Conservation (phyloP, 2,329 filamentous ascomycete species). For the Penicillium polonicum region DNA sequence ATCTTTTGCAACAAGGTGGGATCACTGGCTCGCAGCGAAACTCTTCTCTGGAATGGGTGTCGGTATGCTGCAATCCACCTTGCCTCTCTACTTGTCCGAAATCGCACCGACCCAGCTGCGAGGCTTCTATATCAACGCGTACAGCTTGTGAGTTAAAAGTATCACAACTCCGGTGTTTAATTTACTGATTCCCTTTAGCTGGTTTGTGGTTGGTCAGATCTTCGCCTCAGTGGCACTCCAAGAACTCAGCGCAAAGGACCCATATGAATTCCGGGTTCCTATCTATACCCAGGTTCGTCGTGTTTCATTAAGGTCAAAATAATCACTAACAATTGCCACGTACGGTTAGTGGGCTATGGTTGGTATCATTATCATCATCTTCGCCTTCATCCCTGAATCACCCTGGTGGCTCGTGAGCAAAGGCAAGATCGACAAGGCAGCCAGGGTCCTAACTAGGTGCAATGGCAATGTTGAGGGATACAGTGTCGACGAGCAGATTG, state of each 20-base stretch:
- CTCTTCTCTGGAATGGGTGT: slow-evolving; percentile 43
- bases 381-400: slow-evolving; percentile 35
- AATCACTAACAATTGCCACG: not conserved
- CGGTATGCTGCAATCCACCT: slow-evolving; percentile 44
- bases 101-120: slow-evolving; percentile 43
- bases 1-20: slow-evolving; percentile 38
- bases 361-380: slow-evolving; percentile 43
- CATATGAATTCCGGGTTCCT: slow-evolving; percentile 39
- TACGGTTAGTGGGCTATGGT: slow-evolving; percentile 45
- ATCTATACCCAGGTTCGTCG: slow-evolving; percentile 44
- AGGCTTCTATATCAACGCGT: slow-evolving; percentile 43
- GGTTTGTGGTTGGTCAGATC: slow-evolving; percentile 48
- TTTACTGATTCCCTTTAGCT: slow-evolving; percentile 21
- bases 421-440: slow-evolving; percentile 33
- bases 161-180: too few relatives aligned
- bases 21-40: slow-evolving; percentile 42
- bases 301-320: not conserved
- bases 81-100: slow-evolving; percentile 46
- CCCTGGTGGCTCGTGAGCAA: slow-evolving; percentile 43
- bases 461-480: slow-evolving; percentile 36
- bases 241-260: slow-evolving; percentile 30
- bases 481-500: slow-evolving; percentile 35
- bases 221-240: slow-evolving; percentile 46
- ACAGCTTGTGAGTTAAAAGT: slow-evolving; percentile 35
- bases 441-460: slow-evolving; percentile 28